Conservation (phyloP, 176 grass and related monocot species). For the Triticum timopheevii region DNA sequence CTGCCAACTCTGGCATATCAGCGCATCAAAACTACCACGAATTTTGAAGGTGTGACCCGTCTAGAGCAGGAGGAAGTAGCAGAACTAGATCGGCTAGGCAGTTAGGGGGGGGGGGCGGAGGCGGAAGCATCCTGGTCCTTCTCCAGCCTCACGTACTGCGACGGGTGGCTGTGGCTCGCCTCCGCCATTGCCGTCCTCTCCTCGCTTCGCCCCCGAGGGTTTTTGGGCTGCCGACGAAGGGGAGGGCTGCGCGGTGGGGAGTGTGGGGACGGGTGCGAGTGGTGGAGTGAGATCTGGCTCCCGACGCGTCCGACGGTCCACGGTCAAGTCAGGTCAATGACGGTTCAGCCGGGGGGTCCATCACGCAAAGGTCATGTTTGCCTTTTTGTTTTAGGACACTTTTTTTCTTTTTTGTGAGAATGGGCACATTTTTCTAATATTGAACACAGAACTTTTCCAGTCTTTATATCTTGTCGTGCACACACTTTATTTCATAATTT, state of each 20-base stretch:
- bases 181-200: constrained; percentile 43
- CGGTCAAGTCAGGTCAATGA: neutral
- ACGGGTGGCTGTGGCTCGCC: constrained; percentile 14
- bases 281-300: neutral
- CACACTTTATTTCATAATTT: too few relatives aligned
- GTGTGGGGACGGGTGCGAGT: neutral
- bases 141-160: constrained; percentile 48
- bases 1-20: neutral
- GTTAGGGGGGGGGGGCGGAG: neutral
- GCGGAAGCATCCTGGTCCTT: constrained; percentile 44
- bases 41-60: neutral
- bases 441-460: too few relatives aligned
- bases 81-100: neutral
- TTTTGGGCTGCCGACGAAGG: neutral
- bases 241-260: neutral
- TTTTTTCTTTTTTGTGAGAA: too few relatives aligned
- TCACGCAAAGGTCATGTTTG: neutral
- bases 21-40: neutral
- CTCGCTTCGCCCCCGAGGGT: neutral
- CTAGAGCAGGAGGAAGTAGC: neutral
- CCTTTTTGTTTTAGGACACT: neutral
- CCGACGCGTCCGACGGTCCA: neutral
- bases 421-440: too few relatives aligned
- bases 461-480: too few relatives aligned
- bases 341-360: neutral